phyloP scores from a whole-genome alignment of 139 green algal genomes.

The Tetratostichococcus sp. region DNA sequence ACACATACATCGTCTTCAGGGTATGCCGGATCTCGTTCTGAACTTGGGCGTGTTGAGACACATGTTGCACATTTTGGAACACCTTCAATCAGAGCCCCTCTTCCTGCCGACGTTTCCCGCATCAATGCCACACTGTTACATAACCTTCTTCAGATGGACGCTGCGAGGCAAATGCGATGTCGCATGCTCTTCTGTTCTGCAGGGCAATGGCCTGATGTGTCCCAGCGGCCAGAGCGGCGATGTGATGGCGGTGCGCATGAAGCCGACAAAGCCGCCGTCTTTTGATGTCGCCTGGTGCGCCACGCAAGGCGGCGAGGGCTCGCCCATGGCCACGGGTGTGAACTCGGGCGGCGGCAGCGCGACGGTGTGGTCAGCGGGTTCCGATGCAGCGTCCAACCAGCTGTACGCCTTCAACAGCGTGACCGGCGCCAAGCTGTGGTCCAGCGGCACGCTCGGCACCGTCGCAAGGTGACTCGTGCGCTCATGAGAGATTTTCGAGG shows the following conservation, averaged over 20 bases:
- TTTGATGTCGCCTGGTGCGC: not conserved
- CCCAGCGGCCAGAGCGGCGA: not conserved
- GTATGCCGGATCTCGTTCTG: too few species aligned
- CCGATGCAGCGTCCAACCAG: not conserved
- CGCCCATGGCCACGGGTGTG: not conserved
- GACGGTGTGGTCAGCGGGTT: not conserved
- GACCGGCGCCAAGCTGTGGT: not conserved
- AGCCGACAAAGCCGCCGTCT: not conserved
- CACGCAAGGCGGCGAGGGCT: not conserved
- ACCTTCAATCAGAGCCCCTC: too few species aligned
- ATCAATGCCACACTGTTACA: too few species aligned
- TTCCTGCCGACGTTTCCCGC: too few species aligned
- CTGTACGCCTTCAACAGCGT: not conserved
- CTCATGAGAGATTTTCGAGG: too few species aligned
- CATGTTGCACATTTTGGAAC: too few species aligned
- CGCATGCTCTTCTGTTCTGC: too few species aligned
- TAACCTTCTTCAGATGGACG: too few species aligned
- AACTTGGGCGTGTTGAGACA: too few species aligned
- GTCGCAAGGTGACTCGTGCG: not conserved
- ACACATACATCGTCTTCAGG: too few species aligned
- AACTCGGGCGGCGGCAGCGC: too few species aligned
- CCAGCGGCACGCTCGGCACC: not conserved
- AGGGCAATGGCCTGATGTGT: not conserved
- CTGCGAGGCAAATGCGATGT: too few species aligned
- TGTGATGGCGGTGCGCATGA: not conserved